Evolutionary conservation across 2,329 filamentous ascomycete species (phyloP).

Genomic region (Fusarium sp.): DNA sequence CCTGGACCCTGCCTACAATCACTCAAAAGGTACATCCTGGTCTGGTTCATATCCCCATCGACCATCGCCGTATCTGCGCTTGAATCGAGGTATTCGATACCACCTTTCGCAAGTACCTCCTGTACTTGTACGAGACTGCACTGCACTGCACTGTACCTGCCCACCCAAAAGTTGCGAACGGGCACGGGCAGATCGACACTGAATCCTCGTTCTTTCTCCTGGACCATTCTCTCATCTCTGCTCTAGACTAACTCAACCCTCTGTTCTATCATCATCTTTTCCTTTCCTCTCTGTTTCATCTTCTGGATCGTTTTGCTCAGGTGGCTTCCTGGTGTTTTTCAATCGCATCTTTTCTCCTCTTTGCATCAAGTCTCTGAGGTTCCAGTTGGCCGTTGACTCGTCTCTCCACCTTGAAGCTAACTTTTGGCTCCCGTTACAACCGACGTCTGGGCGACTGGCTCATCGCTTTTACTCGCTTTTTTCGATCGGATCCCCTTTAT

Average conservation of each 20-base stretch:
- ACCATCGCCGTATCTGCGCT: constrained; percentile 13
- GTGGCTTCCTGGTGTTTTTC: constrained; percentile 36
- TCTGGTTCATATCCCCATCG: constrained; percentile 19
- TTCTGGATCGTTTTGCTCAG: constrained; percentile 29
- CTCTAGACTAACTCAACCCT: constrained; percentile 8
- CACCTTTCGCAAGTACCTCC: constrained; percentile 25
- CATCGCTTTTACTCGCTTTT: constrained; percentile 28
- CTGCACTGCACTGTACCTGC: neutral
- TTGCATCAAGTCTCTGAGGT: constrained; percentile 3
- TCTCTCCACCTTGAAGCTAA: constrained; percentile 27
- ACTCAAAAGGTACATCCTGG: constrained; percentile 14
- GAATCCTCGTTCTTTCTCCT: constrained; percentile 36
- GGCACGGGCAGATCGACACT: constrained; percentile 32
- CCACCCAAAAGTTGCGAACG: constrained; percentile 7
- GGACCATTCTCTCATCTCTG: constrained; percentile 24
- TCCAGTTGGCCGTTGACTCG: constrained; percentile 19
- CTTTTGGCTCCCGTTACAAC: constrained; percentile 41
- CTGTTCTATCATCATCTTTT: constrained; percentile 2
- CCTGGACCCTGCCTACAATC: constrained; percentile 33
- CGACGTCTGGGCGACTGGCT: constrained; percentile 44
- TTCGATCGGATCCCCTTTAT: constrained; percentile 35
- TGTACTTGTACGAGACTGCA: constrained; percentile 6
- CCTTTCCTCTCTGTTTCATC: constrained; percentile 3
- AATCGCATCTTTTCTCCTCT: constrained; percentile 13
- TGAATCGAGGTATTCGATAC: constrained; percentile 30